A percentile compares a stretch with the other conserved stretches of the same genome.
These are phyloP conservation scores for Rhododendron griersonianum DNA, from an alignment of 148 eudicot genomes.

Conservation along the genomic window DNA sequence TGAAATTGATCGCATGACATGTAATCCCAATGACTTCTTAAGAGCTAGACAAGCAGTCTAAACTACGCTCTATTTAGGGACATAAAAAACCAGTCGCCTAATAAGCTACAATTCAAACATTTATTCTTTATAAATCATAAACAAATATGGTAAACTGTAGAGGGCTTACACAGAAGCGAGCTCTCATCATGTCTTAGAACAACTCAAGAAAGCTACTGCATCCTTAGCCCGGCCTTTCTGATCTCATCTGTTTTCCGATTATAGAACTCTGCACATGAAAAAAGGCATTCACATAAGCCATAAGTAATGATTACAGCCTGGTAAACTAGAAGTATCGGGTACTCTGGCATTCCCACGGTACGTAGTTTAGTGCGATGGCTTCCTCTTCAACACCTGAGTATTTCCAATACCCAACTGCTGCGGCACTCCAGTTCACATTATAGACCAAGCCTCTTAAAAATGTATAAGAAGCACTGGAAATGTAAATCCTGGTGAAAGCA, in stretches of 20 bases:
- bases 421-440: not conserved
- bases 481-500: not conserved
- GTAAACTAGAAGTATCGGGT: too few species aligned
- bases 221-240: not conserved
- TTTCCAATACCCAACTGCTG: not conserved
- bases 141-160: not conserved
- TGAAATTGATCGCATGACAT: too few species aligned
- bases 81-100: too few species aligned
- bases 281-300: too few species aligned
- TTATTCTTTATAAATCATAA: not conserved
- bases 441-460: not conserved
- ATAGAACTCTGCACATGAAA: too few species aligned
- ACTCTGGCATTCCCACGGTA: too few species aligned
- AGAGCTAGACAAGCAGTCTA: too few species aligned
- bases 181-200: not conserved
- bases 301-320: too few species aligned
- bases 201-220: not conserved
- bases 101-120: not conserved
- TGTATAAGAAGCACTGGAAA: not conserved
- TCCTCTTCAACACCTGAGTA: not conserved
- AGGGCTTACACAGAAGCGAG: not conserved
- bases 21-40: too few species aligned
- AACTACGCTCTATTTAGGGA: too few species aligned
- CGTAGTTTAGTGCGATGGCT: not conserved
- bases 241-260: too few species aligned